Base-by-base conservation (phyloP, 2,329 filamentous ascomycete species). In the Orbilia quercus region DNA sequence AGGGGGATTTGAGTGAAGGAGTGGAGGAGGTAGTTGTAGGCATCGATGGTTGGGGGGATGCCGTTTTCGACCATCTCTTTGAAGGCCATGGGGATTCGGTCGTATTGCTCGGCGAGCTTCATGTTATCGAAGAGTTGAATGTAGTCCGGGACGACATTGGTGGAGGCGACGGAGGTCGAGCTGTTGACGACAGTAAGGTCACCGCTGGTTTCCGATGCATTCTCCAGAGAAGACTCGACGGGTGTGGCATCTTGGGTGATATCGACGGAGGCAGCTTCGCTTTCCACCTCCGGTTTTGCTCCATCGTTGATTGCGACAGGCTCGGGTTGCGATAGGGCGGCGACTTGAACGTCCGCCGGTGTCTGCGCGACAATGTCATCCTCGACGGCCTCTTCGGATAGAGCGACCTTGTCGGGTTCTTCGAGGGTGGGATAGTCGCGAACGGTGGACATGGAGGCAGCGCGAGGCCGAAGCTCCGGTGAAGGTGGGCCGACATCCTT, bases 21-120 rank as follows among this genome's bases (percentile, higher is more conserved):
- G 77, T 89, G 85, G 45, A 99, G 84, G 47, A 99, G 85, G 54
- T 92, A 91, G 80, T 97, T 97, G 84, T 99, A 99, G n/a, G 94
- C 90, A 50, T 88, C 85, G 51, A 91, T 88, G 5, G 90, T 91
- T 36, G 95, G 95, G 78, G 88, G 88, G 74, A 96, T 86, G 50
- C 91, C 91, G 75, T 91, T 90, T 50, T 89, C 88, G 75, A 98
- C 85, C 88, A 98, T 91, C 25, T 89, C 87, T 84, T 97, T 91
- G 80, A 99, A 99, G 2, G 95, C 88, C 40, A 89, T 88, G 0
- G 94, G 94, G 48, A 99, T 95, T 80, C 97, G 92, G 12, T 87
- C 88, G 86, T 92, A 96, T 72, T 91, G 89, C 63, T 88, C 85
- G 77, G 86, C 83, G 62, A 89, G 84, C 3, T 89, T 89, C 53